Evolutionary conservation across 1,139 yeast genomes (phyloP).

Genomic region (Kodamaea ohmeri): DNA sequence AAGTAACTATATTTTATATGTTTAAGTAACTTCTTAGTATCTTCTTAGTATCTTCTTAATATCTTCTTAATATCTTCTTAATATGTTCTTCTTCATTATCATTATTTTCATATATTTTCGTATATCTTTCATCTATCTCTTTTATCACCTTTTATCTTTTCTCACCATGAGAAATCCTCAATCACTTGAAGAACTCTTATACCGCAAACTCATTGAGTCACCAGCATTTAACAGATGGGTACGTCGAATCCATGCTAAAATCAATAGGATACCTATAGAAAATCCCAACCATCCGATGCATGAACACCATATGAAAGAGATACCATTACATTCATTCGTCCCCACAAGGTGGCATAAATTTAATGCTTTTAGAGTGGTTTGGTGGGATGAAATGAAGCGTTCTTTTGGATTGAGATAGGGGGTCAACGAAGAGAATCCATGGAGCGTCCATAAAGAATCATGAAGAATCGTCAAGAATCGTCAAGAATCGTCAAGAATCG

Average conservation of each 20-base stretch:
- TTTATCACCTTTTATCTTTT: neutral
- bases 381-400: constrained; percentile 61
- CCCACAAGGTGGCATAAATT: constrained; percentile 57
- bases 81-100: no score
- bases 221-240: constrained; percentile 70
- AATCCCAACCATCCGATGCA: constrained; percentile 12
- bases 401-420: constrained; percentile 39
- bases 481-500: no score
- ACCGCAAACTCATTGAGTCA: constrained; percentile 45
- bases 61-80: no score
- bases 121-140: neutral
- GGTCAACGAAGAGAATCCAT: neutral
- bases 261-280: constrained; percentile 54
- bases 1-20: no score
- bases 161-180: constrained; percentile 12
- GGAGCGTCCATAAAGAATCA: no score
- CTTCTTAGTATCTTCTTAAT: no score
- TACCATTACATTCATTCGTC: constrained; percentile 28
- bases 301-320: constrained; percentile 18
- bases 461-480: no score
- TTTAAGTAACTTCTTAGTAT: no score
- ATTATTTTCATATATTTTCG: neutral
- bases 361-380: constrained; percentile 61
- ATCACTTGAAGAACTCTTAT: constrained; percentile 49
- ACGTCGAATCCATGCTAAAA: constrained; percentile 55